Conservation (phyloP, 495 filamentous ascomycete species). For the Massariosphaeria phaeospora region DNA sequence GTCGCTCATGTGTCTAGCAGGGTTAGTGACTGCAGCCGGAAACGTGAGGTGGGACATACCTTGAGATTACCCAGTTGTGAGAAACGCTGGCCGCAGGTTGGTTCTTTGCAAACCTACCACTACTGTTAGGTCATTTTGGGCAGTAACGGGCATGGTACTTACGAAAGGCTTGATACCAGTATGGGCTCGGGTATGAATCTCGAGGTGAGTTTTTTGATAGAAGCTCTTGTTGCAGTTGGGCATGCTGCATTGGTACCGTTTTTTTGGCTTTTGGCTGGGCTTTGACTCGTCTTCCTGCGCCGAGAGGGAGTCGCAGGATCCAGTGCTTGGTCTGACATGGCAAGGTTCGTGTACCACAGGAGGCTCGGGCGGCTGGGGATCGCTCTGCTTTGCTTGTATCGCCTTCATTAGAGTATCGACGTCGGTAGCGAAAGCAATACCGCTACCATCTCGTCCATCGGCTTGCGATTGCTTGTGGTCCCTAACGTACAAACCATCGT, state of each 20-base stretch:
- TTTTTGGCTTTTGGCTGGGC: conserved; percentile 43
- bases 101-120: conserved; percentile 64
- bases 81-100: conserved; percentile 72
- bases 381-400: conserved; percentile 67
- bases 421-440: conserved; percentile 65
- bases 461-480: conserved; percentile 14
- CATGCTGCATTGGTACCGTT: conserved; percentile 71
- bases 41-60: conserved; percentile 46
- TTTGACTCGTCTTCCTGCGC: conserved; percentile 16
- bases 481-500: conserved; percentile 25
- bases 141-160: conserved; percentile 42
- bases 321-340: background rate
- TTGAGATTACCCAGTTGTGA: conserved; percentile 86
- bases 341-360: conserved; percentile 13
- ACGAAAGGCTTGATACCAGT: conserved; percentile 91
- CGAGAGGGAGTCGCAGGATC: conserved; percentile 6
- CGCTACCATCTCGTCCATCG: conserved; percentile 22
- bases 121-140: conserved; percentile 10
- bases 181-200: conserved; percentile 85
- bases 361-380: conserved; percentile 31
- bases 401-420: conserved; percentile 90
- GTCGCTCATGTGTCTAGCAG: conserved; percentile 69
- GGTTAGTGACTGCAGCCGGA: conserved; percentile 10
- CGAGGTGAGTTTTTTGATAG: conserved; percentile 87
- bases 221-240: conserved; percentile 76